Evolutionary conservation across 2,329 filamentous ascomycete genomes (phyloP).

Genomic region (Zasmidium citrigriseum): DNA sequence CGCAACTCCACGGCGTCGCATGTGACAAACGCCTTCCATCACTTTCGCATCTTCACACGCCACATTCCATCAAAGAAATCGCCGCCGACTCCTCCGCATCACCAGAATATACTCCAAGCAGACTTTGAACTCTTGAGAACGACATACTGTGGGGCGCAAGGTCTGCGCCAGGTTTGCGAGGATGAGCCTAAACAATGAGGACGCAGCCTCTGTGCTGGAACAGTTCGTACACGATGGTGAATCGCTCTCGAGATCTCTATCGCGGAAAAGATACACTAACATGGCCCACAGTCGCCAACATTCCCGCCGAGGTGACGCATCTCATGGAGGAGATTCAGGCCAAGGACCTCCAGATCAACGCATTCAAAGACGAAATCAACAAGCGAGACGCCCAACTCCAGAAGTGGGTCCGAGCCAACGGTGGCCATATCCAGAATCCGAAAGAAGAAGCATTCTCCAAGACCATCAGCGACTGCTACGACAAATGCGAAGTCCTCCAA

Average conservation of each 20-base stretch:
- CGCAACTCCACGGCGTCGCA: background rate
- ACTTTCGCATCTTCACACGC: background rate
- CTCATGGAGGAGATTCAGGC: slow-evolving; percentile 80
- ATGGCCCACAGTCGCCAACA: slow-evolving; percentile 62
- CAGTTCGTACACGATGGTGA: slow-evolving; percentile 71
- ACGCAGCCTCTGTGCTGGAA: slow-evolving; percentile 71
- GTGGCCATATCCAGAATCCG: slow-evolving; percentile 71
- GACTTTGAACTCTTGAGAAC: background rate
- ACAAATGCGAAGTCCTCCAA: slow-evolving; percentile 68
- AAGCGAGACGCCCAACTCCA: slow-evolving; percentile 75
- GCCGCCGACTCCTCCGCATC: background rate
- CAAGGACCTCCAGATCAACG: slow-evolving; percentile 72
- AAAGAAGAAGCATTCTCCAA: slow-evolving; percentile 71
- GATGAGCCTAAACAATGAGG: slow-evolving; percentile 51
- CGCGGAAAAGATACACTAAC: background rate
- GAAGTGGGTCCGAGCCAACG: slow-evolving; percentile 77
- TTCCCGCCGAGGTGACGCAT: slow-evolving; percentile 80
- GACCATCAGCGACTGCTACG: slow-evolving; percentile 67
- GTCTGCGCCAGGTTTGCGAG: background rate
- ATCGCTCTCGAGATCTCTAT: slow-evolving; percentile 12
- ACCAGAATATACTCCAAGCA: background rate
- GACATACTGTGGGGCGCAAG: background rate
- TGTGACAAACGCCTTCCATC: background rate
- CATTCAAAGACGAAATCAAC: slow-evolving; percentile 68
- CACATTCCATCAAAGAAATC: background rate